Conservation (phyloP, 177 flowering plant species). For the Vitis hybrid region DNA sequence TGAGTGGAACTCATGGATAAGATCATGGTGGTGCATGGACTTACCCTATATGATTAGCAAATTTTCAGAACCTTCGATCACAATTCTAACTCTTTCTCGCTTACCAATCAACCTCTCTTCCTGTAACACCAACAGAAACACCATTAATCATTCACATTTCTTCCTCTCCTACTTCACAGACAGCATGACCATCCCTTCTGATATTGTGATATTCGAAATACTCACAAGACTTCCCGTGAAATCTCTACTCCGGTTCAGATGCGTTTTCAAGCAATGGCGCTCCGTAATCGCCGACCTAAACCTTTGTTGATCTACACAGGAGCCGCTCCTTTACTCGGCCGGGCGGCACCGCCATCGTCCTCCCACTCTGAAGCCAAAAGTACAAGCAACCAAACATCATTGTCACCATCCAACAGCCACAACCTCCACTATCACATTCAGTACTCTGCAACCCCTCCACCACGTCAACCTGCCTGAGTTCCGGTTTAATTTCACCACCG, state of each 20-base stretch:
- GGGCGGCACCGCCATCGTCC: background rate
- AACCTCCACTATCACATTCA: too few relatives aligned
- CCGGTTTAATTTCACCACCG: background rate
- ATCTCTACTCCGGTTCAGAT: background rate
- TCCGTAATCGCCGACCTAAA: background rate
- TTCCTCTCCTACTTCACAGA: too few relatives aligned
- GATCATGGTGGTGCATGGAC: too few relatives aligned
- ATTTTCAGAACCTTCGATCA: too few relatives aligned
- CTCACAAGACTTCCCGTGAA: conserved; percentile 1
- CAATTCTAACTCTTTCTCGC: too few relatives aligned
- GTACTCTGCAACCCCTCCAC: too few relatives aligned
- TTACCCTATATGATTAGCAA: too few relatives aligned
- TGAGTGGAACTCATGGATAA: too few relatives aligned
- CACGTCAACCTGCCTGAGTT: background rate
- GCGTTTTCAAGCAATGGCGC: background rate
- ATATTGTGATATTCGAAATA: background rate
- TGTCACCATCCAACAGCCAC: background rate
- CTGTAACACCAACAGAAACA: too few relatives aligned
- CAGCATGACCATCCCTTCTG: too few relatives aligned
- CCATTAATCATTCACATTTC: too few relatives aligned
- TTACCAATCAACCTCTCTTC: too few relatives aligned
- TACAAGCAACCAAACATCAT: background rate
- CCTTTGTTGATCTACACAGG: background rate
- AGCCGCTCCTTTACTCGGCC: background rate
- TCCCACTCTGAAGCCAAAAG: background rate